Evolutionary conservation across 768 basidiomycete species (phyloP).

Genomic region (Podaxis sp.): DNA sequence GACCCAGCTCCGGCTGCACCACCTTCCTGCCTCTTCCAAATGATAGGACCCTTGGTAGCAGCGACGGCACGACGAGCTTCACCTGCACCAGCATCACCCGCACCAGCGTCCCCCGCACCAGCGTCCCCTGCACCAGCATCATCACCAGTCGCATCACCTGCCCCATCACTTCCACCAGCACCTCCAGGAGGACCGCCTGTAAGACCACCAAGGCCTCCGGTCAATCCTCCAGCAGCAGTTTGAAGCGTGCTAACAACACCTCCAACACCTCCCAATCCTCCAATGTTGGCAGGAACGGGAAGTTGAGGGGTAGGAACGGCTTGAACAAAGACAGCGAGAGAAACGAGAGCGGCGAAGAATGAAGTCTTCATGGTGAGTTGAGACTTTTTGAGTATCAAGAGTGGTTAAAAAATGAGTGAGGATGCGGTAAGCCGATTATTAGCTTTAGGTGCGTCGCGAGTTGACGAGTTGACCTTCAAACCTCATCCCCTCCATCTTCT

Average conservation of each 20-base stretch:
- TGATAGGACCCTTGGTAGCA: not conserved
- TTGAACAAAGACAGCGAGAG: not conserved
- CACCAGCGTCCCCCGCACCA: not conserved
- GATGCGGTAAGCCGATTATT: not conserved
- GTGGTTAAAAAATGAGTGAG: not conserved
- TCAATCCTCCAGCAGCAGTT: not conserved
- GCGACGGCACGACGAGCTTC: not conserved
- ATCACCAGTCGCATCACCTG: not conserved
- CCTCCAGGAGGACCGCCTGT: not conserved
- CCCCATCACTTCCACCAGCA: not conserved
- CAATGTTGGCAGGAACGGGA: not conserved
- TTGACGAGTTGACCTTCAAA: not conserved
- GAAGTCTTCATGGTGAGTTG: not conserved
- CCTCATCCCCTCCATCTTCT: not conserved
- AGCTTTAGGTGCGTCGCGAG: not conserved
- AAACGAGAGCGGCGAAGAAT: not conserved
- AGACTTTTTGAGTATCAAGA: not conserved
- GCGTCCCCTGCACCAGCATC: too few relatives aligned
- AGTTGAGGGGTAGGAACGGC: slow-evolving; percentile 1
- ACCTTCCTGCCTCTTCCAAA: slow-evolving; percentile 2
- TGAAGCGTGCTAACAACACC: not conserved
- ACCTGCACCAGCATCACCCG: too few relatives aligned
- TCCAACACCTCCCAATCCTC: not conserved
- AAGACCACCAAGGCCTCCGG: not conserved
- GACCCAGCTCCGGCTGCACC: not conserved